Evolutionary conservation across 495 filamentous ascomycete species (phyloP).

Genomic region (Pseudotulostoma volvatum): DNA sequence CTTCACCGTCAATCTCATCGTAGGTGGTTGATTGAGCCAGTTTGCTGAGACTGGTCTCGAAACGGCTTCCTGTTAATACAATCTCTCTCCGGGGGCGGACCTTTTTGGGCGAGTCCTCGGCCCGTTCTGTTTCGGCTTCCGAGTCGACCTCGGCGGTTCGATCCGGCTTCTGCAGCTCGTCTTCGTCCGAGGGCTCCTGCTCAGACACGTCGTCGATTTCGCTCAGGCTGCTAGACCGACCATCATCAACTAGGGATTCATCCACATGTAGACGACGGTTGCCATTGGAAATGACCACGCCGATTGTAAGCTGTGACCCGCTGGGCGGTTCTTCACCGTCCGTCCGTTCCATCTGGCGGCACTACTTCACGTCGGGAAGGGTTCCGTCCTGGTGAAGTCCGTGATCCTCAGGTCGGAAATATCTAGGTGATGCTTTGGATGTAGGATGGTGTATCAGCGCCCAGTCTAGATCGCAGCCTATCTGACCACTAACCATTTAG

Average conservation of each 20-base stretch:
- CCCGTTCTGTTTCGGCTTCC: slow-evolving; percentile 93
- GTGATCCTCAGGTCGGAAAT: no score
- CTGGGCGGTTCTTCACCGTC: slow-evolving; percentile 24
- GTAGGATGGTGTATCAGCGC: no score
- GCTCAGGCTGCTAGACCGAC: slow-evolving; percentile 63
- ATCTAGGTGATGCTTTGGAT: no score
- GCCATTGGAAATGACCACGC: slow-evolving; percentile 22
- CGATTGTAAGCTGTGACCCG: slow-evolving; percentile 18
- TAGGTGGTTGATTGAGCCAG: slow-evolving; percentile 36
- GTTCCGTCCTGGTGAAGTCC: no score
- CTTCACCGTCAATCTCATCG: slow-evolving; percentile 26
- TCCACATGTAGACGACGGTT: slow-evolving; percentile 21
- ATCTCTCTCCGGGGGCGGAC: slow-evolving; percentile 43
- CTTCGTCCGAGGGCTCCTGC: slow-evolving; percentile 41
- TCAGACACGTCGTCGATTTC: slow-evolving; percentile 70
- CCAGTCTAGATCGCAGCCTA: no score
- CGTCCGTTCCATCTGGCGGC: slow-evolving; percentile 29
- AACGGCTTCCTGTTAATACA: slow-evolving; percentile 32
- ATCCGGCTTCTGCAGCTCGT: slow-evolving; percentile 25
- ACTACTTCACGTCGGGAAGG: no score
- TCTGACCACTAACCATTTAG: no score
- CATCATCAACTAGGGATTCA: slow-evolving; percentile 27
- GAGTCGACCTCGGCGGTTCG: slow-evolving; percentile 55
- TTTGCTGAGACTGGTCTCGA: slow-evolving; percentile 52
- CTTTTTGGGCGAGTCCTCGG: slow-evolving; percentile 82